phyloP scores from a whole-genome alignment of 1,284 basidiomycete genomes.

The Tranzscheliella williamsii region DNA sequence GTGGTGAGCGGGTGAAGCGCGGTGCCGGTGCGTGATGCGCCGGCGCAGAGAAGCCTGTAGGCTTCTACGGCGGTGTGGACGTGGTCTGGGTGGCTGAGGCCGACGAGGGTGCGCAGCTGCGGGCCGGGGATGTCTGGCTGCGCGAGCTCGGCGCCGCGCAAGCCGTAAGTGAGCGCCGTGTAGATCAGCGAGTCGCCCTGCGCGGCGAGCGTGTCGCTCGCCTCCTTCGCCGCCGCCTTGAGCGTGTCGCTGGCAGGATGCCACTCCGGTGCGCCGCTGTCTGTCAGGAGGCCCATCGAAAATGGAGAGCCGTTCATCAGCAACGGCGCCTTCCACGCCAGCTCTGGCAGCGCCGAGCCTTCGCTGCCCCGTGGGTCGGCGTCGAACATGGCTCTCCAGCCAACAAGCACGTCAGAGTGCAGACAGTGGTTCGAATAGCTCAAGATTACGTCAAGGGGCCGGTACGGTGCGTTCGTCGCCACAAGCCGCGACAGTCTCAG shows the following conservation, averaged over 20 bases:
- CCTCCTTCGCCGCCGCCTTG: constrained; percentile 61
- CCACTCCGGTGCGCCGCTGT: constrained; percentile 72
- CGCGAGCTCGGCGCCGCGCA: constrained; percentile 36
- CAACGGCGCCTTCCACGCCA: constrained; percentile 63
- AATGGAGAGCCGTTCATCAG: constrained; percentile 85
- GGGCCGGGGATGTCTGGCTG: too few species aligned
- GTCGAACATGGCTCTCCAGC: constrained; percentile 42
- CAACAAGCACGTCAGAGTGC: constrained; percentile 50
- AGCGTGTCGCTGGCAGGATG: constrained; percentile 76
- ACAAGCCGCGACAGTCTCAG: constrained; percentile 80
- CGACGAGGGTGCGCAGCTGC: constrained; percentile 49
- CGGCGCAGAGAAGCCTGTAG: constrained; percentile 40
- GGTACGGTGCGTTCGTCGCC: constrained; percentile 42
- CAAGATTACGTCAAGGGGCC: constrained; percentile 60
- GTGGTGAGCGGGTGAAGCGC: constrained; percentile 4
- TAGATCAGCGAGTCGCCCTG: constrained; percentile 31
- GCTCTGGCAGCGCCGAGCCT: constrained; percentile 2
- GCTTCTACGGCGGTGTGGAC: constrained; percentile 52
- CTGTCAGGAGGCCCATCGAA: constrained; percentile 84
- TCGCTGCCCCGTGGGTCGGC: constrained; percentile 14
- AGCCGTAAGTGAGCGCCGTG: constrained; percentile 52
- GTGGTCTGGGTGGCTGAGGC: constrained; percentile 54
- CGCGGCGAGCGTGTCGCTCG: constrained; percentile 13
- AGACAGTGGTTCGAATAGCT: constrained; percentile 57
- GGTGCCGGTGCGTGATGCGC: constrained; percentile 1